Evolutionary conservation across 495 filamentous ascomycete species (phyloP).

Genomic region (Usnea hakonensis): DNA sequence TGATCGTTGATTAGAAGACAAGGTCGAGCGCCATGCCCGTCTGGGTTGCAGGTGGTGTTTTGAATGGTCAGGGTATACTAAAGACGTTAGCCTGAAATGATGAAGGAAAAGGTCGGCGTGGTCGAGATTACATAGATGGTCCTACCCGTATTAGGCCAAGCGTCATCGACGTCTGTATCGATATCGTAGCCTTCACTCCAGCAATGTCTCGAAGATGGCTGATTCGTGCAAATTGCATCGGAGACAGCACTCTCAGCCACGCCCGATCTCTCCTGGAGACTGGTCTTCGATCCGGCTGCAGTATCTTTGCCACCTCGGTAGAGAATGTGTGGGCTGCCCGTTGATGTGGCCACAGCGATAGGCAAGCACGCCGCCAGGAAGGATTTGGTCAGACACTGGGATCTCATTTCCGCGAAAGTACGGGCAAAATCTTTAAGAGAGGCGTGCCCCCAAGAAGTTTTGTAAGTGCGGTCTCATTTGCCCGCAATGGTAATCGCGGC

Average conservation of each 20-base stretch:
- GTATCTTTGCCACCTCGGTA: not conserved
- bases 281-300: not conserved
- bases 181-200: constrained; percentile 38
- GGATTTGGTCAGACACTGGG: not conserved
- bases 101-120: not conserved
- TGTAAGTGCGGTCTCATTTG: not conserved
- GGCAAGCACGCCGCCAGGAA: not conserved
- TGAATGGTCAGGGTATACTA: not conserved
- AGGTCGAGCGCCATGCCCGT: not conserved
- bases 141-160: constrained; percentile 28
- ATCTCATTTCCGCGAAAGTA: not conserved
- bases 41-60: not conserved
- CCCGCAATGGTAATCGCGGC: too few relatives aligned
- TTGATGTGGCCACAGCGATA: not conserved
- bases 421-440: not conserved
- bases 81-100: not conserved
- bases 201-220: not conserved
- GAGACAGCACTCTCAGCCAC: not conserved
- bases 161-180: constrained; percentile 45
- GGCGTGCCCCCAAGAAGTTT: not conserved
- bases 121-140: not conserved
- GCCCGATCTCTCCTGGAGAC: not conserved
- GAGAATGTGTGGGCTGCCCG: not conserved
- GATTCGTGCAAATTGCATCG: not conserved
- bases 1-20: constrained; percentile 7